Conservation (phyloP, 345 rosid species). For the Euclidium syriacum region DNA sequence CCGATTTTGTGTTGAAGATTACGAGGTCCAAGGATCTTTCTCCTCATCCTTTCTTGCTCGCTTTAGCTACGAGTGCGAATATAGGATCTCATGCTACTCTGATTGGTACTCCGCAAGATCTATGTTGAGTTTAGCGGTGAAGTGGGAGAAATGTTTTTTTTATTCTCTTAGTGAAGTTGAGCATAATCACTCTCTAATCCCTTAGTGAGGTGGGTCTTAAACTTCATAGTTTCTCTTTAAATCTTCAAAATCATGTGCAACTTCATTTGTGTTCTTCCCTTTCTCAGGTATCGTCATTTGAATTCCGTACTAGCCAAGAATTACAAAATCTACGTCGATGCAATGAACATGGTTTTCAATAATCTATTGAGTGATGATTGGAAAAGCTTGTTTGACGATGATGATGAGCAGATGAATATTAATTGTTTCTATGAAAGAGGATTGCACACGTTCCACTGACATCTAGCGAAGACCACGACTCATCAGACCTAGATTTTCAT, state of each 20-base stretch:
- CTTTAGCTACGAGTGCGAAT: constrained; percentile 81
- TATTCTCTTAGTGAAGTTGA: too few species aligned
- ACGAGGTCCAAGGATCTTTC: constrained; percentile 79
- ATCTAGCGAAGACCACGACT: too few species aligned
- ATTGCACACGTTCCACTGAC: too few species aligned
- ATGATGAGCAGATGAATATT: not conserved
- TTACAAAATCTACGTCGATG: not conserved
- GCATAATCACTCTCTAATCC: too few species aligned
- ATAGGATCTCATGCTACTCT: constrained; percentile 86
- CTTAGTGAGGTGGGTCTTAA: constrained; percentile 14
- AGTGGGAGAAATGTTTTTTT: too few species aligned
- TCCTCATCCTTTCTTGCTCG: constrained; percentile 71
- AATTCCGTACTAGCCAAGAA: not conserved
- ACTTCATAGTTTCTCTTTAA: not conserved
- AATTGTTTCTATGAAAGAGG: not conserved
- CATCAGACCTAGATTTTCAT: too few species aligned
- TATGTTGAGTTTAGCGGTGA: too few species aligned
- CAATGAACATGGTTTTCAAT: not conserved
- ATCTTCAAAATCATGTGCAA: not conserved
- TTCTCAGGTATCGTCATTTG: not conserved
- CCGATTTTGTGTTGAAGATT: constrained; percentile 74
- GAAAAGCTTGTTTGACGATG: not conserved
- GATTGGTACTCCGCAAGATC: constrained; percentile 85
- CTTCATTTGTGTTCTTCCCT: not conserved
- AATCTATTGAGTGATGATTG: not conserved